Percentiles rank a stretch among this genome's conserved stretches.
Conservation (phyloP, 805 yeast genomes). For the Saturnispora mendoncae region DNA sequence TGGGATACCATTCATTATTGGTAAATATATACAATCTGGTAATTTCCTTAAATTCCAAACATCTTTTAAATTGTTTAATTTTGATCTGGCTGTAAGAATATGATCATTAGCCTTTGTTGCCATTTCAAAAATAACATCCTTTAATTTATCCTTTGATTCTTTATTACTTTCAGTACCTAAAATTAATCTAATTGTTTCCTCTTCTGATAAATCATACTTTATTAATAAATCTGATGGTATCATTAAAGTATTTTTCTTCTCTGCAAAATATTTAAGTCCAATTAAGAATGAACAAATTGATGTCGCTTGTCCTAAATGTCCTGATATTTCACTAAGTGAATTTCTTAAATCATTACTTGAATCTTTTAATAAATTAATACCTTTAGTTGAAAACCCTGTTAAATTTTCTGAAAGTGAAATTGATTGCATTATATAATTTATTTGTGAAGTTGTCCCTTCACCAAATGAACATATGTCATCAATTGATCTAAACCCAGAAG, state of each 20-base stretch:
- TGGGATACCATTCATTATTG: constrained; percentile 62
- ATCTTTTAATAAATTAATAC: constrained; percentile 38
- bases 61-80: constrained; percentile 33
- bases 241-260: constrained; percentile 39
- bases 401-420: constrained; percentile 46
- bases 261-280: constrained; percentile 51
- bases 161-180: constrained; percentile 34
- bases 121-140: constrained; percentile 56
- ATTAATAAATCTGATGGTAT: constrained; percentile 58
- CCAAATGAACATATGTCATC: constrained; percentile 67
- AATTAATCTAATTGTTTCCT: constrained; percentile 41
- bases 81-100: constrained; percentile 55
- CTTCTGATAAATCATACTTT: constrained; percentile 50
- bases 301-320: constrained; percentile 78
- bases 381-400: constrained; percentile 39
- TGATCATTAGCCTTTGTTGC: constrained; percentile 79
- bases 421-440: constrained; percentile 58
- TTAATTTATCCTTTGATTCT: constrained; percentile 29
- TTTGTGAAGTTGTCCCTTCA: constrained; percentile 69
- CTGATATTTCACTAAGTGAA: constrained; percentile 49
- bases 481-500: constrained; percentile 33
- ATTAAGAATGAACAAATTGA: constrained; percentile 58
- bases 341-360: constrained; percentile 30
- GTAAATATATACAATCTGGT: constrained; percentile 59
- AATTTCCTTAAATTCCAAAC: constrained; percentile 29